A percentile compares a stretch with the other conserved stretches of the same genome.
These are phyloP conservation scores for Citrullus amarus DNA, from an alignment of 306 rosid species.

Conservation along the genomic window DNA sequence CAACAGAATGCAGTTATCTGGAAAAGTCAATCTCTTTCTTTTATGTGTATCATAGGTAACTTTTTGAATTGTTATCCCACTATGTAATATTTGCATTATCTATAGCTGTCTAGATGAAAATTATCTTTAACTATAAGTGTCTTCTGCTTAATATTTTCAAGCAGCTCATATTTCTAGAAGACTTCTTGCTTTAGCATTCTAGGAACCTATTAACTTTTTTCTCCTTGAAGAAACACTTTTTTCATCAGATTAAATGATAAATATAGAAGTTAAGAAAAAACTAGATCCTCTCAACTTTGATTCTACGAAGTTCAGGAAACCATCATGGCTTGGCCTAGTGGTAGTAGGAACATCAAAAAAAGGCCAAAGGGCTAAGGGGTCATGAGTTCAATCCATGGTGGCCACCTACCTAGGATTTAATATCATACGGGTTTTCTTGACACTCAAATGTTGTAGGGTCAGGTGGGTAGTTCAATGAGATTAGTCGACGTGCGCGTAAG, in stretches of 20 bases:
- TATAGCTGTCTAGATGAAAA: neutral
- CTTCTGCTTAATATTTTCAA: neutral
- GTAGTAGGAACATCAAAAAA: too few species aligned
- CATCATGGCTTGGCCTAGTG: too few species aligned
- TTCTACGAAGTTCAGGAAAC: neutral
- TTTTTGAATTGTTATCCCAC: neutral
- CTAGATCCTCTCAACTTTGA: neutral
- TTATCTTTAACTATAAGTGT: neutral
- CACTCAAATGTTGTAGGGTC: too few species aligned
- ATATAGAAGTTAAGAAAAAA: neutral
- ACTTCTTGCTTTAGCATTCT: neutral
- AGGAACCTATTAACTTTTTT: neutral
- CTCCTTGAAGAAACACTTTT: neutral
- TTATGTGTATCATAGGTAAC: slow-evolving; percentile 84
- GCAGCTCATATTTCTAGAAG: neutral
- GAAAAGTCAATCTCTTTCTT: slow-evolving; percentile 70
- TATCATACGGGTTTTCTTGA: too few species aligned
- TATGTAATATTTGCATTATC: neutral
- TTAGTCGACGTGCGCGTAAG: too few species aligned
- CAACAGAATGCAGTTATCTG: slow-evolving; percentile 73
- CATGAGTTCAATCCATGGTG: too few species aligned
- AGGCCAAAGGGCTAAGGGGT: too few species aligned
- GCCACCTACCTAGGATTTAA: too few species aligned
- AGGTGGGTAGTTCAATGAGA: too few species aligned
- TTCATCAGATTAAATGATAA: neutral